These are phyloP conservation scores for Coemansia sp. DNA, from an alignment of 192 early-diverging fungal species.

Conservation along the genomic window DNA sequence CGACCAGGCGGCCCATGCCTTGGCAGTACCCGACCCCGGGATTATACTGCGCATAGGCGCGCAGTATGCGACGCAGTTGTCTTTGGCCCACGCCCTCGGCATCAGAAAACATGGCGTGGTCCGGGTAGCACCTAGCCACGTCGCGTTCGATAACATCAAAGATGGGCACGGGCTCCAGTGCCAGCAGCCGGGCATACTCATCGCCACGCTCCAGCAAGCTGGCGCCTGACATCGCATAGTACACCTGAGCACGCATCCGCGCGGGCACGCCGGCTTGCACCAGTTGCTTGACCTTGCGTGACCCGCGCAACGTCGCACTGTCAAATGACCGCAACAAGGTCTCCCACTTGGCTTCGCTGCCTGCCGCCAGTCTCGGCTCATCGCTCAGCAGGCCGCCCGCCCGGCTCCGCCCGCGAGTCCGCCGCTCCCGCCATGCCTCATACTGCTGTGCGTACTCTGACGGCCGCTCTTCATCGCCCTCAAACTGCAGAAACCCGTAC, in stretches of 20 bases:
- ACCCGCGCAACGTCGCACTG: slow-evolving; percentile 33
- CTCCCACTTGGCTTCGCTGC: slow-evolving; percentile 39
- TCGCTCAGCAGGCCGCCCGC: slow-evolving; percentile 6
- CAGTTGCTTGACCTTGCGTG: slow-evolving; percentile 55
- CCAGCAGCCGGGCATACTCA: slow-evolving; percentile 39
- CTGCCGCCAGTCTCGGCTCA: slow-evolving; percentile 9
- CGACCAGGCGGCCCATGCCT: slow-evolving; percentile 92
- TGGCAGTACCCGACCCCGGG: slow-evolving; percentile 89
- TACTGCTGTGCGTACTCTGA: slow-evolving; percentile 37
- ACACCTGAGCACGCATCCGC: slow-evolving; percentile 35
- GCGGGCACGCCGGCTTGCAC: slow-evolving; percentile 47
- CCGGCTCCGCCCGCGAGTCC: slow-evolving; percentile 4
- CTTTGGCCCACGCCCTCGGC: slow-evolving; percentile 70
- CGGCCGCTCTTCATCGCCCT: slow-evolving; percentile 23
- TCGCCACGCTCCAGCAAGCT: slow-evolving; percentile 14
- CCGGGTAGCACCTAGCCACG: slow-evolving; percentile 85
- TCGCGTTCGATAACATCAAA: slow-evolving; percentile 93
- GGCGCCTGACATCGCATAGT: slow-evolving; percentile 46
- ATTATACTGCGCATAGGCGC: slow-evolving; percentile 89
- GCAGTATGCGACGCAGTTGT: slow-evolving; percentile 76
- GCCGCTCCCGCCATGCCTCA: slow-evolving; percentile 30
- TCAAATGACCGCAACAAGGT: slow-evolving; percentile 45
- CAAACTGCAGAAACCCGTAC: slow-evolving; percentile 51
- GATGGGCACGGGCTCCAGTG: slow-evolving; percentile 53
- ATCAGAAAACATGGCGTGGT: slow-evolving; percentile 79